phyloP scores from a whole-genome alignment of 2,329 filamentous ascomycete species.

The Dendrostoma leiphaemia region DNA sequence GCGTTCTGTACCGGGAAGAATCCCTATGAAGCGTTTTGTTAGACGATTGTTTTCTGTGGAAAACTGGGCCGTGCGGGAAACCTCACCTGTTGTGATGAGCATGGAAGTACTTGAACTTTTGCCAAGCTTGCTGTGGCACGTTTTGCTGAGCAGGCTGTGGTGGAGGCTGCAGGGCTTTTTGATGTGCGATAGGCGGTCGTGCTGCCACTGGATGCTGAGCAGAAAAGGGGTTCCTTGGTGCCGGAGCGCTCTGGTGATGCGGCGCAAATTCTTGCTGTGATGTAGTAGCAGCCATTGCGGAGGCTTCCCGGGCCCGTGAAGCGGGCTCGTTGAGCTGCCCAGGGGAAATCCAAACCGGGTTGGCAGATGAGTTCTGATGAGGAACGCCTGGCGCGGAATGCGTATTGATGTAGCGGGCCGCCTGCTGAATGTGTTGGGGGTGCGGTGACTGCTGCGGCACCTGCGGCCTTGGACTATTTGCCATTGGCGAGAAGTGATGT shows the following conservation, averaged over 20 bases:
- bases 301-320: neutral
- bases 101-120: conserved; percentile 59
- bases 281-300: neutral
- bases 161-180: conserved; percentile 1
- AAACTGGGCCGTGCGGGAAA: neutral
- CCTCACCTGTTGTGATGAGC: conserved; percentile 57
- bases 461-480: conserved; percentile 29
- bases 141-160: neutral
- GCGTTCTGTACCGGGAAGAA: conserved; percentile 55
- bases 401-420: neutral
- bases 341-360: conserved; percentile 10
- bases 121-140: conserved; percentile 35
- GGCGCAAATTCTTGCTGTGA: neutral
- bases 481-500: conserved; percentile 27
- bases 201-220: conserved; percentile 8
- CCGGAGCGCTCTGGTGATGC: neutral
- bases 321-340: neutral
- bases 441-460: conserved; percentile 17
- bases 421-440: neutral
- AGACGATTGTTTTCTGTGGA: neutral
- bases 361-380: conserved; percentile 1
- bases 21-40: conserved; percentile 37
- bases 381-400: conserved; percentile 3
- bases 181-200: conserved; percentile 8
- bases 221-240: neutral